Base-by-base conservation (phyloP, 2,329 filamentous ascomycete genomes). In the Myriosclerotinia duriaeana region DNA sequence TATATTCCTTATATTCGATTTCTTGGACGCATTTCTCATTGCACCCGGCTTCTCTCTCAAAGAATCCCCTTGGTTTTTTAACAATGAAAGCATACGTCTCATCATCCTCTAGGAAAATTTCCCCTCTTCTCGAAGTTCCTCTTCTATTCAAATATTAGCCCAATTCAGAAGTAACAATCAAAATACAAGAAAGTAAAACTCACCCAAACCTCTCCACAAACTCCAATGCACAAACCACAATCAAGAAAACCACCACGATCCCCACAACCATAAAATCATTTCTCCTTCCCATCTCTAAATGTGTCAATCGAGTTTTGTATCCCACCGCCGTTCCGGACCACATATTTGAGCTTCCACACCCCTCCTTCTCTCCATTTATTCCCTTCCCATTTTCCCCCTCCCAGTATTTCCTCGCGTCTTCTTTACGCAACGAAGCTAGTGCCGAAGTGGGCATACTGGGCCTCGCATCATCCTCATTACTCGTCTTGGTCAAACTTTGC, bases 251-350 rank as follows among this genome's bases (percentile, higher is more conserved):
- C 1, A 75, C 36, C 34, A 75, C 74, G 36, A 75, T 72, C 0
- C 71, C 72, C 8, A 75, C 73, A 9, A 74, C 72, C 50, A 75
- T 56, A n/a, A 74, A 61, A 68, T 75, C 74, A 44, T 72, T 69
- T 22, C 71, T 65, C 22, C 46, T 48, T 15, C 30, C 40, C 58
- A n/a, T 62, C 14, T 40, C 50, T 14, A 69, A 65, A 50, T 68
- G 48, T 17, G 64, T 50, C 42, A 66, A 46, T n/a, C 68, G 55
- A 8, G 40, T 58, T 8, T 65, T 22, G 26, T 66, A 69, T 26
- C 56, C 53, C 50, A 64, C 67, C 2, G 48, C 26, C 38, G 36
- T 26, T 42, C 58, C 26, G 8, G 53, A 30, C 67, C 68, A 62
- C 58, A 69, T 1, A 40, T 36, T 44, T 26, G 30, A 50, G 46